Evolutionary conservation across 495 filamentous ascomycete genomes (phyloP).

Genomic region (Aspergillus hancockii): DNA sequence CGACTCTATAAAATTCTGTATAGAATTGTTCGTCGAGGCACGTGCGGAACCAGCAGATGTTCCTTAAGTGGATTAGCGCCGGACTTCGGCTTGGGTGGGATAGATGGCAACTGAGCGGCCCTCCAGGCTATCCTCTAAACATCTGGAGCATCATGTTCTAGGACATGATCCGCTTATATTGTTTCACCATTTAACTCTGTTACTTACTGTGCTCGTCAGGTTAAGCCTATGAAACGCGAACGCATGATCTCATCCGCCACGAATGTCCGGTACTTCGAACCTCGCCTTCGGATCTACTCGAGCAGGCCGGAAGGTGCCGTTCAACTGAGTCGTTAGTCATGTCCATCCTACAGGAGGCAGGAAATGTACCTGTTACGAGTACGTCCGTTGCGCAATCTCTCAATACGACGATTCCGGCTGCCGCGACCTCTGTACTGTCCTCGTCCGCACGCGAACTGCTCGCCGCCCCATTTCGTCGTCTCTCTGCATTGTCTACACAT

Average conservation of each 20-base stretch:
- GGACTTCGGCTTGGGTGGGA: constrained; percentile 1
- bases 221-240: constrained; percentile 1
- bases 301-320: constrained; percentile 5
- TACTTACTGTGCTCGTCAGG: not conserved
- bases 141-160: not conserved
- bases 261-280: constrained; percentile 1
- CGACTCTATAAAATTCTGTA: no score
- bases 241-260: constrained; percentile 1
- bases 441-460: constrained; percentile 37
- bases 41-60: not conserved
- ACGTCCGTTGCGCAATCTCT: constrained; percentile 15
- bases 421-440: constrained; percentile 30
- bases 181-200: constrained; percentile 2
- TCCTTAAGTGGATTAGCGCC: constrained; percentile 5
- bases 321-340: constrained; percentile 10
- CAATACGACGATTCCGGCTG: constrained; percentile 23
- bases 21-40: not conserved
- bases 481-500: constrained; percentile 41
- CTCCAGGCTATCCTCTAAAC: not conserved
- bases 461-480: constrained; percentile 36
- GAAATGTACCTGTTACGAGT: constrained; percentile 8
- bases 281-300: constrained; percentile 5
- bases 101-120: not conserved
- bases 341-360: constrained; percentile 16
- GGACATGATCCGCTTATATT: not conserved